Evolutionary conservation across 306 rosid genomes (phyloP), one percentile per base, ranked within the genome.

Genomic region (Amphicarpaea edgeworthii): DNA sequence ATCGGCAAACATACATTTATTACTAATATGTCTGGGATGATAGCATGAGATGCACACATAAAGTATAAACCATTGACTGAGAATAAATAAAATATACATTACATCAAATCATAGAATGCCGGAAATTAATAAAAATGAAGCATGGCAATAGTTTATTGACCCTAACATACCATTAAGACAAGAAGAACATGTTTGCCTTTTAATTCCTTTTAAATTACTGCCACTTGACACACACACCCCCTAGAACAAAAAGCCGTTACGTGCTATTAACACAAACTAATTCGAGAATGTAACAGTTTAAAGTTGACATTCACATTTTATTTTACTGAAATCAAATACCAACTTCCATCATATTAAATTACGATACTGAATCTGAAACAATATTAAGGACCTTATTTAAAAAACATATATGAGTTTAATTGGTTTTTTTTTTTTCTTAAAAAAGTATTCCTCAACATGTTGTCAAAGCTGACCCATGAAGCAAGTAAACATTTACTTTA

Each of bases 41-140:
- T 9, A 68, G 46, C 58, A 14, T 16, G 15, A 24, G 41, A 68
- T 20, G 21, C 59, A 63, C 45, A 53, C 38, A 30, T 59, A 81
- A 51, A 82, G 62, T 70, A 81, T 76, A 68, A 69, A 68, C 28
- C 62, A 81, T 68, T 81, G 77, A 75, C 69, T 38, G 0, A 28
- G 14, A 57, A 46, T 34, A 66, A 53, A 71, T 12, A 54, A 46
- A 58, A 68, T 60, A 49, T n/a, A 24, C 50, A 62, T 34, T 46
- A 71, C 70, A 82, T 43, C 79, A 72, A 62, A 64, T 63, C 75
- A 55, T 46, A 71, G 78, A 82, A 77, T 63, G 69, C 60, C 23
- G 21, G 26, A 75, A 63, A 69, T 0, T 28, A 62, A 76, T 51
- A 51, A 81, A 81, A 51, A 53, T 43, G 54, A 42, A 76, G 21